These are phyloP conservation scores for Trichoderma koningiopsis DNA, from an alignment of 2,329 filamentous ascomycete species.

Conservation along the genomic window DNA sequence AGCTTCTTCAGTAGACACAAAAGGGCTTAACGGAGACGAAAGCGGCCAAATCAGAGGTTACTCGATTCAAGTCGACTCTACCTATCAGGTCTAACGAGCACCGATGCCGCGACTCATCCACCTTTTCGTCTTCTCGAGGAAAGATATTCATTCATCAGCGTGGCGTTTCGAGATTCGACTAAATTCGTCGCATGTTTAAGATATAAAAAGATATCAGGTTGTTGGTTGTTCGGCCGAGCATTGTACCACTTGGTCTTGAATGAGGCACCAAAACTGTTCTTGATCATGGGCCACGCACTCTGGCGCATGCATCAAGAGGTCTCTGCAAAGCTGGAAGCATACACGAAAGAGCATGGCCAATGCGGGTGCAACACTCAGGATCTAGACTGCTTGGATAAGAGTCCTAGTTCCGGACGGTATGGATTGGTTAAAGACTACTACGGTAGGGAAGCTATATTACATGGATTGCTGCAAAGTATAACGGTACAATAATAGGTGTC, in stretches of 20 bases:
- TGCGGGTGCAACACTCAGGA: background rate
- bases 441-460: slow-evolving; percentile 5
- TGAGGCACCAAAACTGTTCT: background rate
- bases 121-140: slow-evolving; percentile 10
- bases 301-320: background rate
- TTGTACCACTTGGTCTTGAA: background rate
- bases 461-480: slow-evolving; percentile 21
- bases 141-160: slow-evolving; percentile 39
- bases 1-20: slow-evolving; percentile 66
- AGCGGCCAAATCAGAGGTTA: background rate
- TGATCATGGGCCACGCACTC: background rate
- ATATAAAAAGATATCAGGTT: background rate
- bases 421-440: background rate
- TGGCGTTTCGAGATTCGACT: slow-evolving; percentile 39
- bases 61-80: background rate
- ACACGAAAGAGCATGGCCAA: background rate
- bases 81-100: background rate
- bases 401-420: background rate
- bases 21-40: background rate
- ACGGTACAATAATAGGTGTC: slow-evolving; percentile 9
- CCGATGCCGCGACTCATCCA: background rate
- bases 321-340: background rate
- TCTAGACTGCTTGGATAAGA: background rate
- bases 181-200: slow-evolving; percentile 3
- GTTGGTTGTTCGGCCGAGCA: background rate